Evolutionary conservation across 1,139 yeast species (phyloP).

Genomic region (Lodderomyces jiufengensis): DNA sequence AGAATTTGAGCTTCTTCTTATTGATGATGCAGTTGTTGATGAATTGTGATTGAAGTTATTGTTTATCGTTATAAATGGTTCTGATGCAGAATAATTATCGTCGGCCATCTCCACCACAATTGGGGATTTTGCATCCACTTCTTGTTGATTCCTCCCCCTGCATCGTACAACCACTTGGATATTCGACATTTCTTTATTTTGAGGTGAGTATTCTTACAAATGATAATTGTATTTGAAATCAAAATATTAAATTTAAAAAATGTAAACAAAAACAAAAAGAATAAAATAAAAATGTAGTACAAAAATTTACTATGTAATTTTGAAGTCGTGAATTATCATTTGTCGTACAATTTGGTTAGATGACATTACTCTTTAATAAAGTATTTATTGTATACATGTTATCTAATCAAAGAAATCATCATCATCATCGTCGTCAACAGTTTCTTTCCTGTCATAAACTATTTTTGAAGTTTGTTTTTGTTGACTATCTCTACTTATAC

Average conservation of each 20-base stretch:
- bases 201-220: neutral
- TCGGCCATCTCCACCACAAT: conserved; percentile 64
- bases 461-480: conserved; percentile 62
- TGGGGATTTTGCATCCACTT: conserved; percentile 66
- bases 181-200: conserved; percentile 38
- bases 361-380: no score
- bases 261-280: neutral
- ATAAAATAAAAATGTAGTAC: neutral
- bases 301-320: neutral
- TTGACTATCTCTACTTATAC: conserved; percentile 75
- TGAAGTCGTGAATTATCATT: no score
- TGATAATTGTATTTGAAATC: neutral
- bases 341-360: no score
- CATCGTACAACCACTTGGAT: conserved; percentile 88
- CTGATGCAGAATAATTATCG: conserved; percentile 35
- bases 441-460: conserved; percentile 27
- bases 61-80: conserved; percentile 41
- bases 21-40: no score
- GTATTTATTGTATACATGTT: no score
- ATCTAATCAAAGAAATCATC: conserved; percentile 31
- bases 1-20: neutral
- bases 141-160: conserved; percentile 74
- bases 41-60: conserved; percentile 27
- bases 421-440: conserved; percentile 23
- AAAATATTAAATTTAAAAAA: conserved; percentile 5